phyloP scores from a whole-genome alignment of 257 asterid species.

The Fraxinus excelsior region DNA sequence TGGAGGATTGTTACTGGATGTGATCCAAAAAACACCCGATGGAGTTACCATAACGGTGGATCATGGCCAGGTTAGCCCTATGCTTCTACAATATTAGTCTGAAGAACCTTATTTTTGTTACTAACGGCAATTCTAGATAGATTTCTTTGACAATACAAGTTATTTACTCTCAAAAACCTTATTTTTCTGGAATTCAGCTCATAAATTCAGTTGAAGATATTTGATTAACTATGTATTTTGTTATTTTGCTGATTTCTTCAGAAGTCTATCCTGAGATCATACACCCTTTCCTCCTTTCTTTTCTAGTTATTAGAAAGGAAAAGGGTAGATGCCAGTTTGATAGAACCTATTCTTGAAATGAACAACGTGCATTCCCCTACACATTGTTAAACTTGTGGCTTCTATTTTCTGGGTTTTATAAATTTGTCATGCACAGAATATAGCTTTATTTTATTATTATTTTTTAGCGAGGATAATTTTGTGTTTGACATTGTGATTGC shows the following conservation, averaged over 20 bases:
- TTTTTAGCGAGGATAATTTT: not conserved
- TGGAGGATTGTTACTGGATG: constrained; percentile 62
- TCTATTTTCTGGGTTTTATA: not conserved
- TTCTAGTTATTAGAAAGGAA: no score
- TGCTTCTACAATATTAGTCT: not conserved
- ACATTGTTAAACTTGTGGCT: not conserved
- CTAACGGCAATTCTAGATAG: not conserved
- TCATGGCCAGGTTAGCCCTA: constrained; percentile 61
- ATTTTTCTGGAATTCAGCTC: not conserved
- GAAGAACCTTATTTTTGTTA: not conserved
- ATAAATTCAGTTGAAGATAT: not conserved
- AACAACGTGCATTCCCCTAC: no score
- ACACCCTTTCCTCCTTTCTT: no score
- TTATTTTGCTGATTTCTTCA: not conserved
- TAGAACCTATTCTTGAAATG: not conserved
- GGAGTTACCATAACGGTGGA: constrained; percentile 72
- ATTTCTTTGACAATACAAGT: not conserved
- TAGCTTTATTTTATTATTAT: no score
- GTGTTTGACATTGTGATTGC: not conserved
- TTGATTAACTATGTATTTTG: not conserved
- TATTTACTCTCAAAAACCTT: not conserved
- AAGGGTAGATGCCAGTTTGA: not conserved
- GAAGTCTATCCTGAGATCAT: not conserved
- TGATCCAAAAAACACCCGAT: constrained; percentile 64
- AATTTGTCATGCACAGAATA: no score